Conservation (phyloP, 139 green algal genomes). For the Volvox reticuliferus region DNA sequence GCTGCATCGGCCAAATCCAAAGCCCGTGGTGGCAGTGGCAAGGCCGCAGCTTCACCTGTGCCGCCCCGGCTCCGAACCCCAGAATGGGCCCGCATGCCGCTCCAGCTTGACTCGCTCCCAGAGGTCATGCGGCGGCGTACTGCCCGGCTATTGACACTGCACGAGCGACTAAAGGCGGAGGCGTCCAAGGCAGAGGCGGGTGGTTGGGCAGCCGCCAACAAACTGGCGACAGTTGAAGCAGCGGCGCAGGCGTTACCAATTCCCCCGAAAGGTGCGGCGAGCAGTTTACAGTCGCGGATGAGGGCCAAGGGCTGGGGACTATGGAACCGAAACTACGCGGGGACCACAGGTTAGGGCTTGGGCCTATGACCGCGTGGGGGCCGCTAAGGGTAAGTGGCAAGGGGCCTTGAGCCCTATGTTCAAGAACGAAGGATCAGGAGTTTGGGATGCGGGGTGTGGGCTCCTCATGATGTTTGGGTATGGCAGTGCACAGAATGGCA, state of each 20-base stretch:
- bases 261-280: not conserved
- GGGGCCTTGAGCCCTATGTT: too few relatives aligned
- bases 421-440: too few relatives aligned
- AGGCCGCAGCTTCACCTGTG: not conserved
- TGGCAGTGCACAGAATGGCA: too few relatives aligned
- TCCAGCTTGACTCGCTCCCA: not conserved
- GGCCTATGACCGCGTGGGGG: too few relatives aligned
- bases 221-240: not conserved
- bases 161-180: not conserved
- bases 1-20: not conserved
- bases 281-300: too few relatives aligned
- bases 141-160: not conserved
- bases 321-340: too few relatives aligned
- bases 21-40: not conserved
- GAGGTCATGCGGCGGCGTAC: not conserved
- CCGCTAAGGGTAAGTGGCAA: too few relatives aligned
- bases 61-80: not conserved
- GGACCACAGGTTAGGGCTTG: too few relatives aligned
- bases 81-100: constrained; percentile 19
- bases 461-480: too few relatives aligned
- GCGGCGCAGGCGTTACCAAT: not conserved
- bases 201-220: not conserved
- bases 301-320: too few relatives aligned
- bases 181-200: not conserved
- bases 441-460: too few relatives aligned